A percentile compares a stretch with the other conserved stretches of the same genome.
phyloP scores from a whole-genome alignment of 345 rosid species.

The Sisymbrium irio region DNA sequence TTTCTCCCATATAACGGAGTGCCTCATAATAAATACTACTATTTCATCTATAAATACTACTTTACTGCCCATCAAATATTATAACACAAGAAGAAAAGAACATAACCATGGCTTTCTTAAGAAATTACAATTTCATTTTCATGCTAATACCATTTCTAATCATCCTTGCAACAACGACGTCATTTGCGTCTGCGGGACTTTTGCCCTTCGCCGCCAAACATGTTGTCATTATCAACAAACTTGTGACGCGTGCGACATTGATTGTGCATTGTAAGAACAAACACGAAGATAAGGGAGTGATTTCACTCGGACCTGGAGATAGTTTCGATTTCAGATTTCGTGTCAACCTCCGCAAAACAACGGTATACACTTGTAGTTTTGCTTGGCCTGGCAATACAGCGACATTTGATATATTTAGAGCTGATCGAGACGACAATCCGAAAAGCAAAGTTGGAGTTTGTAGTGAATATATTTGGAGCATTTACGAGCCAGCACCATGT shows the following conservation, averaged over 20 bases:
- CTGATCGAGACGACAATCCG: background rate
- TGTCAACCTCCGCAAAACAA: too few species aligned
- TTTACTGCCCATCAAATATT: background rate
- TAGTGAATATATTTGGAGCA: background rate
- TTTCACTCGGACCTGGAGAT: too few species aligned
- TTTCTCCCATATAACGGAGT: too few species aligned
- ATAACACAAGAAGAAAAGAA: background rate
- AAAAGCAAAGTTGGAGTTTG: background rate
- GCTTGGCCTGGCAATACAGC: too few species aligned
- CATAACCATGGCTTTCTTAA: background rate
- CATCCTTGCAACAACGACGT: background rate
- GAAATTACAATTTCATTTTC: background rate
- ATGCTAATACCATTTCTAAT: background rate
- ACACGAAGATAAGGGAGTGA: too few species aligned
- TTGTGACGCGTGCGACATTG: too few species aligned
- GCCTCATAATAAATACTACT: too few species aligned
- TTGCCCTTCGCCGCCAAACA: background rate
- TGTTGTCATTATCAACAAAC: too few species aligned
- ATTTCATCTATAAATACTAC: too few species aligned
- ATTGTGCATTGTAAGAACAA: too few species aligned
- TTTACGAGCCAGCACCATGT: background rate
- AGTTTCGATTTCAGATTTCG: too few species aligned
- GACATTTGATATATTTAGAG: constrained; percentile 15
- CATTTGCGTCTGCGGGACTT: background rate
- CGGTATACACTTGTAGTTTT: too few species aligned